Conservation (phyloP, 495 filamentous ascomycete genomes). For the Annulohypoxylon maeteangense region DNA sequence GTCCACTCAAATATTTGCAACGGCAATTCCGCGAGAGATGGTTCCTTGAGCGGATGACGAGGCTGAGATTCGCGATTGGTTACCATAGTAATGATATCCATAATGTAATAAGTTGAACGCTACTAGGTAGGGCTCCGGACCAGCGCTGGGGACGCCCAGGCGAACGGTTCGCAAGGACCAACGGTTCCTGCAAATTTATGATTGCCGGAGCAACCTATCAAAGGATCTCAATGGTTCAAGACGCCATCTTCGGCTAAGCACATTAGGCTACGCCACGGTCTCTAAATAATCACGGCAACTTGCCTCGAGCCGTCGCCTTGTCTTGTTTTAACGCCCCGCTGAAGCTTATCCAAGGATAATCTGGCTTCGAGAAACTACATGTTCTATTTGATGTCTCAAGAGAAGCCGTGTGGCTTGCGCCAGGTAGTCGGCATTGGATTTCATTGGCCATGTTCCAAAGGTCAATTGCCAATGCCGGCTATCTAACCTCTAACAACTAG, state of each 20-base stretch:
- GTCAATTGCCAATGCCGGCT: constrained; percentile 6
- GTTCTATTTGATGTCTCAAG: not conserved
- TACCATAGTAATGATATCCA: not conserved
- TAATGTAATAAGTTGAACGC: not conserved
- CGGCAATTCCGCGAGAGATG: not conserved
- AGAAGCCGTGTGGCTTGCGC: constrained; percentile 24
- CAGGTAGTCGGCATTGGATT: constrained; percentile 9
- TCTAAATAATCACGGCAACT: constrained; percentile 25
- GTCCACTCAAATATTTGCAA: not conserved
- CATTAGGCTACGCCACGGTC: constrained; percentile 11
- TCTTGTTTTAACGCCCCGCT: constrained; percentile 10
- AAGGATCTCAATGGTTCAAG: not conserved
- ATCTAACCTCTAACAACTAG: not conserved
- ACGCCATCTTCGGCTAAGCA: constrained; percentile 15
- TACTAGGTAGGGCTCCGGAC: constrained; percentile 2
- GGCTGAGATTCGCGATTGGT: constrained; percentile 6
- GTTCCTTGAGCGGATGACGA: constrained; percentile 5
- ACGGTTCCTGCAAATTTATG: constrained; percentile 19
- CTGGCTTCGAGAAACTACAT: constrained; percentile 2
- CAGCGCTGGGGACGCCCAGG: not conserved
- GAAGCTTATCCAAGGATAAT: not conserved
- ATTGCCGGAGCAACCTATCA: constrained; percentile 1
- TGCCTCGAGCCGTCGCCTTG: constrained; percentile 25
- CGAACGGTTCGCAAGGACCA: constrained; percentile 26
- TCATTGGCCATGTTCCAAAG: constrained; percentile 16